These are phyloP conservation scores for Neurospora terricola DNA, from an alignment of 495 filamentous ascomycete species.

Conservation along the genomic window DNA sequence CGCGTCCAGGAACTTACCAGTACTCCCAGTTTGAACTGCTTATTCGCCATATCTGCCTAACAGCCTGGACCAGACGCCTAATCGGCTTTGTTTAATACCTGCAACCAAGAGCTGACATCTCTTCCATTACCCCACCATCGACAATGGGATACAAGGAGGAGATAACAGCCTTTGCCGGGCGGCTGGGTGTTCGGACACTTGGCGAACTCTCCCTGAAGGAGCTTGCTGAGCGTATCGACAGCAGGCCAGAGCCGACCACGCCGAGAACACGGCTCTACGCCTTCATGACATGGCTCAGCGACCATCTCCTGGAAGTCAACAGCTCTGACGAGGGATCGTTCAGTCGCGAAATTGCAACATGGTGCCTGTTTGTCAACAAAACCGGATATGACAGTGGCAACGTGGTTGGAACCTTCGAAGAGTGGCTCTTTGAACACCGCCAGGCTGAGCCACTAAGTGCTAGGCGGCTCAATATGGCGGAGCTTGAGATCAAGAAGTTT, in stretches of 20 bases:
- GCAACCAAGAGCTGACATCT: background rate
- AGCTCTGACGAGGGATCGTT: constrained; percentile 12
- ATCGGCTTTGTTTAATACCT: background rate
- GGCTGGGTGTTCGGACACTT: constrained; percentile 5
- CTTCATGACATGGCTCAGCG: constrained; percentile 25
- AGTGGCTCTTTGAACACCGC: constrained; percentile 17
- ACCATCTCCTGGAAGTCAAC: constrained; percentile 18
- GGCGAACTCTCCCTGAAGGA: constrained; percentile 11
- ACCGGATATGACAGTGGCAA: constrained; percentile 2
- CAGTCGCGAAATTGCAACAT: constrained; percentile 2
- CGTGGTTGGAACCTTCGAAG: constrained; percentile 15
- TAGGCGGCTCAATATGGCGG: constrained; percentile 18
- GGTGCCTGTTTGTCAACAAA: constrained; percentile 6
- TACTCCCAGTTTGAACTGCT: background rate
- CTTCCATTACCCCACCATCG: background rate
- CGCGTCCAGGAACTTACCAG: background rate
- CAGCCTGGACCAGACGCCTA: background rate
- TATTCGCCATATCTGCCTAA: background rate
- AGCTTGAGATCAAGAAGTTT: constrained; percentile 11
- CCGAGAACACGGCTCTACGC: constrained; percentile 5
- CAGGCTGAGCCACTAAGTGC: constrained; percentile 8
- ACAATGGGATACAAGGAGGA: constrained; percentile 6
- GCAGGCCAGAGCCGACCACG: background rate
- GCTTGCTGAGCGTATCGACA: constrained; percentile 9
- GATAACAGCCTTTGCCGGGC: constrained; percentile 1